Base-by-base conservation (phyloP, 345 rosid genomes). In the Hypericum perforatum region DNA sequence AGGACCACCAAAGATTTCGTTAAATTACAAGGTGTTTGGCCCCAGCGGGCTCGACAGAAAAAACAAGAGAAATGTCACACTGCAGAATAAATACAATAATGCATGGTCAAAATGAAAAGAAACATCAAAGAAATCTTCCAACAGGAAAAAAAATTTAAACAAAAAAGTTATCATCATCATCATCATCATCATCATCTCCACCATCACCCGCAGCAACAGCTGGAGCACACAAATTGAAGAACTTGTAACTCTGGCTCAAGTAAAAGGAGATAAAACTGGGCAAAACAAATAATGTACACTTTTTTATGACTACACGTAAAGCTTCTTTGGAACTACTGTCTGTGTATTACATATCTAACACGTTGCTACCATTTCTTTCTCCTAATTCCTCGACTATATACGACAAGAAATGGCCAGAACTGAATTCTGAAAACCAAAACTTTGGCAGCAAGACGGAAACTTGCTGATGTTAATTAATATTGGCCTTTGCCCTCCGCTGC, bases 211-310 rank as follows among this genome's bases (percentile, higher is more conserved):
- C 32, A 22, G 32, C 32, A 22, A 22, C 32, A 22, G 32, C 32
- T 22, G 2, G 32, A 22, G 32, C 50, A 11, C 22, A 16, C 29
- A 46, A 14, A 29, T 46, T 46, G 8, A 6, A 10, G 7, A 13
- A 41, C 42, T 38, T 12, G 16, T 29, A 40, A 37, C 46, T 42
- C 32, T 12, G 7, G 45, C n/a, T 15, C 5, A 46, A 45, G 38
- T 29, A 16, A 16, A 39, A 16, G 2, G 16, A 41, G 11, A 40
- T 7, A 5, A 32, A 0, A 40, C n/a, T 8, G 22, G 47, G 76
- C 86, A 78, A 79, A 83, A 78, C 75, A 78, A 77, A 71, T 74
- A 74, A 83, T 82, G 78, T 89, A 86, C 97, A 86, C 22, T 68
- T 75, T 53, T 14, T 55, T 56, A 59, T n/a, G 38, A 60, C 67